Evolutionary conservation across 371 early-diverging fungal genomes (phyloP).

Genomic region (Smittium culicis): DNA sequence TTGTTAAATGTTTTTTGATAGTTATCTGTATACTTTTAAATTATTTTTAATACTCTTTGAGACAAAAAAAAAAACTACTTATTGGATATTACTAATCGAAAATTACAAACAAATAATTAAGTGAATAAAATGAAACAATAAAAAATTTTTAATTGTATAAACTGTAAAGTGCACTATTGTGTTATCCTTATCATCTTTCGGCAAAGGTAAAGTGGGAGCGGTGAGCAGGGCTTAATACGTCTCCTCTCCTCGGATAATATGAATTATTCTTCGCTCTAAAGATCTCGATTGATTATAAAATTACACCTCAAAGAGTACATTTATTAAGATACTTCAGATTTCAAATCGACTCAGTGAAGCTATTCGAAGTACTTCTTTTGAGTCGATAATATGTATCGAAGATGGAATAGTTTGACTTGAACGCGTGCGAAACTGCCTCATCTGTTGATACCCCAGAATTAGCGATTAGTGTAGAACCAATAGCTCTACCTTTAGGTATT

Average conservation of each 20-base stretch:
- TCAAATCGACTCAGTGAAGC: background rate
- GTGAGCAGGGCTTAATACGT: background rate
- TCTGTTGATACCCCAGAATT: background rate
- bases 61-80: too few species aligned
- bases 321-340: background rate
- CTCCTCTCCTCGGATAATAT: background rate
- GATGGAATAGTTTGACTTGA: background rate
- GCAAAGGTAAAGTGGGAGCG: background rate
- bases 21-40: too few species aligned
- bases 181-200: background rate
- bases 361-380: background rate
- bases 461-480: background rate
- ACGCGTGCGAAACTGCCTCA: background rate
- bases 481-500: background rate
- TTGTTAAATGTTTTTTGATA: too few species aligned
- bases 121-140: background rate
- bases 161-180: background rate
- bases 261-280: background rate
- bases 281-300: background rate
- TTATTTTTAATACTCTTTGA: too few species aligned
- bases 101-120: background rate
- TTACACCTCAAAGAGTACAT: background rate
- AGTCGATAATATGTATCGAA: background rate
- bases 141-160: background rate
- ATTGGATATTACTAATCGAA: background rate